These are phyloP conservation scores for Rhodamnia rubescens DNA, from an alignment of 345 rosid species.

Conservation along the genomic window DNA sequence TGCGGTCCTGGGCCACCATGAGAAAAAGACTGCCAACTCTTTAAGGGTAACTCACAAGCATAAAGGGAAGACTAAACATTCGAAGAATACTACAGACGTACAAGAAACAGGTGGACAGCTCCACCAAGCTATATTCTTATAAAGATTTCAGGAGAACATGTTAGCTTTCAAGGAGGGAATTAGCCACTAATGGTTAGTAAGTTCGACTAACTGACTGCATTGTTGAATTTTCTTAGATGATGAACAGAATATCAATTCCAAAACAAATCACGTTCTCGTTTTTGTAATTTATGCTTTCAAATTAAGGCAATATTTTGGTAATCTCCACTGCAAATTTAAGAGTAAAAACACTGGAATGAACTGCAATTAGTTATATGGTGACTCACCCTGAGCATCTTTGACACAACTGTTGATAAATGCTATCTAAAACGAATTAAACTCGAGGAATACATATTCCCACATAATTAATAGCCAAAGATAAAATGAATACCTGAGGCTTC, in stretches of 20 bases:
- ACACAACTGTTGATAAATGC: not conserved
- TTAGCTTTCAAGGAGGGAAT: not conserved
- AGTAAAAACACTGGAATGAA: not conserved
- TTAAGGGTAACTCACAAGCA: not conserved
- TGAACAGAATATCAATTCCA: not conserved
- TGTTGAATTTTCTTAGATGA: not conserved
- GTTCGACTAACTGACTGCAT: not conserved
- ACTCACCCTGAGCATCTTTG: not conserved
- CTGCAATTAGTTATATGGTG: not conserved
- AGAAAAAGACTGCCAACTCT: not conserved
- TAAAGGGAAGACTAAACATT: not conserved
- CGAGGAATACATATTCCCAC: not conserved
- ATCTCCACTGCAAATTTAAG: not conserved
- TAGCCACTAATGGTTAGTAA: not conserved
- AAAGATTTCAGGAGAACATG: not conserved
- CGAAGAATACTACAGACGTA: not conserved
- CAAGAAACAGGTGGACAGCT: not conserved
- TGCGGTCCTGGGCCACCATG: not conserved
- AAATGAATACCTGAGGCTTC: slow-evolving; percentile 49
- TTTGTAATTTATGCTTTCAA: not conserved
- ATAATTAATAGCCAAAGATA: not conserved
- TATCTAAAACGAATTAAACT: not conserved
- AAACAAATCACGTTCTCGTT: not conserved
- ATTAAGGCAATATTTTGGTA: not conserved
- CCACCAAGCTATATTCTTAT: not conserved